phyloP scores from a whole-genome alignment of 176 grass and related monocot species.

The Areca catechu region DNA sequence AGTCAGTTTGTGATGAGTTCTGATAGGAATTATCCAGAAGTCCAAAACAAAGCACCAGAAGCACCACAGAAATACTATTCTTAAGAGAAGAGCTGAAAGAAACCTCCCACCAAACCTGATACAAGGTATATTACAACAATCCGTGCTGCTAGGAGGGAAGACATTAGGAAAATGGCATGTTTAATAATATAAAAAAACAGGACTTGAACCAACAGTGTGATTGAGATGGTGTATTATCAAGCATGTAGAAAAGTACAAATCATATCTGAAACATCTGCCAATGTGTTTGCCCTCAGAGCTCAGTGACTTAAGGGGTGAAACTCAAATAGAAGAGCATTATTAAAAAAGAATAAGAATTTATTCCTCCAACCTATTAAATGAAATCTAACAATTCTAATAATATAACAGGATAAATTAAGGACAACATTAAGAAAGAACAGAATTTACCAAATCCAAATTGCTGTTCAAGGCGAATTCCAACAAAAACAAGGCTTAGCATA shows the following conservation, averaged over 20 bases:
- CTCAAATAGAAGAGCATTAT: too few species aligned
- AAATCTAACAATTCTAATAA: too few species aligned
- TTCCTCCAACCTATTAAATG: too few species aligned
- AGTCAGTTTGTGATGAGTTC: slow-evolving; percentile 96
- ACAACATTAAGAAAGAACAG: background rate
- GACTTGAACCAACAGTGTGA: background rate
- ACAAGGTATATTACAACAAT: slow-evolving; percentile 72
- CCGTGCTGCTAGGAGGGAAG: slow-evolving; percentile 42
- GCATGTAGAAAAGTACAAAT: too few species aligned
- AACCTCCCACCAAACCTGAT: slow-evolving; percentile 78
- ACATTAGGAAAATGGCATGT: too few species aligned
- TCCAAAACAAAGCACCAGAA: slow-evolving; percentile 88
- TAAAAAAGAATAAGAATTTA: too few species aligned
- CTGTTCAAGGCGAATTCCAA: slow-evolving; percentile 91
- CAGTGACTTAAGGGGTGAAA: too few species aligned
- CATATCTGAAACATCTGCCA: too few species aligned
- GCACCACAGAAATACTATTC: slow-evolving; percentile 67
- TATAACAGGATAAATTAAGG: too few species aligned
- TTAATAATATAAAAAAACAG: background rate
- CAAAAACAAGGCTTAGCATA: slow-evolving; percentile 88
- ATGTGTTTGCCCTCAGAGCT: too few species aligned
- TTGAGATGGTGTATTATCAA: too few species aligned
- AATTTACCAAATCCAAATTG: slow-evolving; percentile 95
- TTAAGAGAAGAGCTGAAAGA: slow-evolving; percentile 69
- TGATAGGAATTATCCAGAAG: slow-evolving; percentile 94